Evolutionary conservation across 1,284 basidiomycete species (phyloP).

Genomic region (Leccinum colubrinum): DNA sequence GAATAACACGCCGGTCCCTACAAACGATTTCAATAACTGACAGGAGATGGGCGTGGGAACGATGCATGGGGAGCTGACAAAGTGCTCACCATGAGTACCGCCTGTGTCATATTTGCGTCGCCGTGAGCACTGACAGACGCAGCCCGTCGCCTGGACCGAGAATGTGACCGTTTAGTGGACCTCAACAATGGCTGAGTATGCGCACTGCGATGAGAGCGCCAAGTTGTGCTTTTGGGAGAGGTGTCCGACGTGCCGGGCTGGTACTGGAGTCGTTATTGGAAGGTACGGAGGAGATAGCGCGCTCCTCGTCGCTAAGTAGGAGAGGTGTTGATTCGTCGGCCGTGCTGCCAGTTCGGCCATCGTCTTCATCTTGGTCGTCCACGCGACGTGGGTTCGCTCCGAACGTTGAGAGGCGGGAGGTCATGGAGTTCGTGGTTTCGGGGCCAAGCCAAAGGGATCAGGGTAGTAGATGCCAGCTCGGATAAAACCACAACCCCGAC

Average conservation of each 20-base stretch:
- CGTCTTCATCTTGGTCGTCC: not conserved
- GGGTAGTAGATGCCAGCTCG: not conserved
- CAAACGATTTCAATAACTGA: conserved; percentile 90
- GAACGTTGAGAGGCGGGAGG: not conserved
- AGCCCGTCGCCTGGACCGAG: conserved; percentile 56
- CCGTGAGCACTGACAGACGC: conserved; percentile 62
- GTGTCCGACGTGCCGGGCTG: not conserved
- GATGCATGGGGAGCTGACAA: conserved; percentile 7
- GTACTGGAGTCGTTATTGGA: not conserved
- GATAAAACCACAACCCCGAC: not conserved
- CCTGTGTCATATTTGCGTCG: conserved; percentile 86
- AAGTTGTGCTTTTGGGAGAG: conserved; percentile 19
- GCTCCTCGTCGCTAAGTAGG: not conserved
- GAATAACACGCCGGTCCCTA: conserved; percentile 96
- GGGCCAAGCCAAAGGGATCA: not conserved
- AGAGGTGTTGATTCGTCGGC: not conserved
- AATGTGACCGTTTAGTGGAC: conserved; percentile 31
- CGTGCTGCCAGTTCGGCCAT: not conserved
- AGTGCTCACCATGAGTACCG: conserved; percentile 79
- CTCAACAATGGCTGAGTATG: conserved; percentile 42
- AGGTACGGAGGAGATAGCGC: not conserved
- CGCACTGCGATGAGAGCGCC: conserved; percentile 3
- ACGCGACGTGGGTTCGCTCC: not conserved
- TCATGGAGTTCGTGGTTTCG: not conserved
- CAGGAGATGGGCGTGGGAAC: conserved; percentile 6